Evolutionary conservation across 1,139 yeast genomes (phyloP).

Genomic region (Yamadazyma triangularis): DNA sequence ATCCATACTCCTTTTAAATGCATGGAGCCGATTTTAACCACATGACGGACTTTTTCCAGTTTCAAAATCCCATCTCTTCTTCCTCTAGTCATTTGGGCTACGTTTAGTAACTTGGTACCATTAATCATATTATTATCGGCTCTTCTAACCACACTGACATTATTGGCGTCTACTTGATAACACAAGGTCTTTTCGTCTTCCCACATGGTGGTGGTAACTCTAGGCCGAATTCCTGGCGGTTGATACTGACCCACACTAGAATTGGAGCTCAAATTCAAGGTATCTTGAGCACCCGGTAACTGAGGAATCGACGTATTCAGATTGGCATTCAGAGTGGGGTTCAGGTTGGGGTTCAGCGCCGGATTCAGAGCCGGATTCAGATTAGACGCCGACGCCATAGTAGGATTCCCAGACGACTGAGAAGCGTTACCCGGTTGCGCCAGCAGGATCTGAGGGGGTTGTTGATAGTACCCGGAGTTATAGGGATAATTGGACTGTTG

Average conservation of each 20-base stretch:
- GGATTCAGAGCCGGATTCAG: too few species aligned
- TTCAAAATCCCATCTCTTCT: slow-evolving; percentile 61
- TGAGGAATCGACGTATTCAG: too few species aligned
- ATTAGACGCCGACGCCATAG: too few species aligned
- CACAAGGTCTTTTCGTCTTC: slow-evolving; percentile 94
- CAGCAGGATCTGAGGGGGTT: background rate
- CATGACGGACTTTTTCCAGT: slow-evolving; percentile 84
- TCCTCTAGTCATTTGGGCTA: slow-evolving; percentile 55
- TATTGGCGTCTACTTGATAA: slow-evolving; percentile 92
- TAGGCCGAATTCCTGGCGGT: slow-evolving; percentile 62
- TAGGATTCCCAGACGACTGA: too few species aligned
- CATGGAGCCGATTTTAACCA: slow-evolving; percentile 95
- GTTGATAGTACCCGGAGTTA: background rate
- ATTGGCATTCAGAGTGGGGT: slow-evolving; percentile 1
- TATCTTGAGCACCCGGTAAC: slow-evolving; percentile 6
- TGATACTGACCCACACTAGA: slow-evolving; percentile 46
- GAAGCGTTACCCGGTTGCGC: too few species aligned
- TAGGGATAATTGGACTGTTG: slow-evolving; percentile 9
- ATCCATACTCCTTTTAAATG: slow-evolving; percentile 98
- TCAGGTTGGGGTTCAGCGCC: slow-evolving; percentile 2
- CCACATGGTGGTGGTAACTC: slow-evolving; percentile 95
- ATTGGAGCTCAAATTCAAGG: slow-evolving; percentile 14
- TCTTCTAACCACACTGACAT: slow-evolving; percentile 85
- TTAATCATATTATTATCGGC: slow-evolving; percentile 93
- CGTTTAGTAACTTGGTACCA: slow-evolving; percentile 74